Evolutionary conservation across 225 moss, liverwort and hornwort species (phyloP), one percentile per base, ranked within the genome.

Genomic region (Rhytidiadelphus loreus): DNA sequence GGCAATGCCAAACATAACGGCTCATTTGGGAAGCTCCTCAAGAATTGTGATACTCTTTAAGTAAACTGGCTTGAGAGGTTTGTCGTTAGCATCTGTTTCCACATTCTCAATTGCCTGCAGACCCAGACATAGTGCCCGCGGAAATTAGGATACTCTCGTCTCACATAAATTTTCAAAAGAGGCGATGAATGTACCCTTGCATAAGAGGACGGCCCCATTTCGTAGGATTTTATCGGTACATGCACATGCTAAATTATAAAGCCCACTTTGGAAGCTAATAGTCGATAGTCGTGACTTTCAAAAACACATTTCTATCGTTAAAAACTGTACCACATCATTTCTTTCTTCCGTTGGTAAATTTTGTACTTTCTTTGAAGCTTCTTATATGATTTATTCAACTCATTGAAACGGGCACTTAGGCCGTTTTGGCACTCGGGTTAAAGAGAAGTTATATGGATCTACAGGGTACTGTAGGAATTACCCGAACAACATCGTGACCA

Each of bases 41-140:
- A 53, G 77, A 43, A 95, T 65, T 15, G 53, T 81, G 73, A 97
- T 89, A 89, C 91, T 87, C 28, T 86, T 64, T 5, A 98, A 90
- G 77, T 83, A 21, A 66, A 96, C 88, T 29, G 91, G 92, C 56
- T 28, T 89, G 58, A 97, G 85, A 52, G 95, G 94, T 78, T 87
- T 92, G 43, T 95, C 95, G 63, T 63, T 87, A 58, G 69, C 86
- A 23, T 95, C 91, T 82, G 93, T 93, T 81, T 94, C 85, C 88
- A 93, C 94, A 28, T 50, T 77, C 92, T 97, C 97, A 88, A 98
- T 96, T 37, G 90, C 93, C 95, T 96, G 92, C 91, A 90, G 30
- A 87, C 25, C 52, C 73, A 86, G 69, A 60, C 46, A 78, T 37
- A 76, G 33, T 28, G 44, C 29, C 52, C 35, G 28, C 52, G 76